A percentile compares a stretch with the other conserved stretches of the same genome.
phyloP scores from a whole-genome alignment of 148 eudicot species.

The Rhododendron henanense region DNA sequence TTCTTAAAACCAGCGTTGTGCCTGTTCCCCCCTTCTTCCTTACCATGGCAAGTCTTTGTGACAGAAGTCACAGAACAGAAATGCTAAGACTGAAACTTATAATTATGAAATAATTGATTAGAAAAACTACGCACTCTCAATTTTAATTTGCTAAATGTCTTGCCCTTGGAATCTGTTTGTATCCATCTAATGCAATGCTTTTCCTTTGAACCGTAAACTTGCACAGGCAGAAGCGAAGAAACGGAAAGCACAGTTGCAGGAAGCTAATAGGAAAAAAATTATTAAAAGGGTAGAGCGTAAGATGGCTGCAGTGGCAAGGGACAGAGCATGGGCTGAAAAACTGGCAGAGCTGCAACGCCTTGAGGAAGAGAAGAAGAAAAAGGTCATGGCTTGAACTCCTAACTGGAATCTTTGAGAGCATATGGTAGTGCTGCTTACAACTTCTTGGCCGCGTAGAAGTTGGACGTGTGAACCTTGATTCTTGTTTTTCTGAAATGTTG shows the following conservation, averaged over 20 bases:
- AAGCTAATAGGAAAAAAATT: conserved; percentile 70
- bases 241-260: conserved; percentile 70
- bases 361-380: conserved; percentile 72
- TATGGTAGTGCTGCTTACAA: not conserved
- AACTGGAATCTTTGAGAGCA: no score
- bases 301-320: conserved; percentile 99
- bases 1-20: no score
- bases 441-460: not conserved
- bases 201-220: conserved; percentile 6
- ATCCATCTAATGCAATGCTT: not conserved
- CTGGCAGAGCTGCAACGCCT: conserved; percentile 69
- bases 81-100: no score
- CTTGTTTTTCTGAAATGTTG: not conserved
- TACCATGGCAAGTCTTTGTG: no score
- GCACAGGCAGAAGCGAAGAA: conserved; percentile 79
- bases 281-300: conserved; percentile 75
- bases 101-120: no score
- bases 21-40: no score
- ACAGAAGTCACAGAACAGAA: no score
- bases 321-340: conserved; percentile 86
- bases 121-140: not conserved
- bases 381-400: conserved; percentile 24
- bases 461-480: not conserved
- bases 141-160: not conserved
- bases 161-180: not conserved